Evolutionary conservation across 2,329 filamentous ascomycete species (phyloP).

Genomic region (Botrytis galanthina): DNA sequence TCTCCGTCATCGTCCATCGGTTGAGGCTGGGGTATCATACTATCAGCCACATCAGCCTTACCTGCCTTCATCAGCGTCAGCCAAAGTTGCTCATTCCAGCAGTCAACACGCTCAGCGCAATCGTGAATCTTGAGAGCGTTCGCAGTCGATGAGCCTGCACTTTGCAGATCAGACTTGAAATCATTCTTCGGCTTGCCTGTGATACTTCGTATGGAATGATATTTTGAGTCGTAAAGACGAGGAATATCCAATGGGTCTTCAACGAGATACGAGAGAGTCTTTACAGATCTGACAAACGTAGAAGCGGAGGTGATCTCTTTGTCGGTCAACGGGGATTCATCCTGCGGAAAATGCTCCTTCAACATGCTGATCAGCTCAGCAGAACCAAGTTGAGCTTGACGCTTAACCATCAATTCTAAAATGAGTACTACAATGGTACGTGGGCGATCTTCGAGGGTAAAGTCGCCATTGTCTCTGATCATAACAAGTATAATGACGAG

Average conservation of each 20-base stretch:
- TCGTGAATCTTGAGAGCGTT: neutral
- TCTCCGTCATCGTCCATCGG: too few species aligned
- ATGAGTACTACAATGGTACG: too few species aligned
- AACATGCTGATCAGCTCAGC: neutral
- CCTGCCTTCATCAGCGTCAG: neutral
- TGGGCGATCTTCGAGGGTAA: neutral
- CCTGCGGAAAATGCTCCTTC: neutral
- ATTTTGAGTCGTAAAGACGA: neutral
- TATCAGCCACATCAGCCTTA: neutral
- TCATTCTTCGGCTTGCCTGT: neutral
- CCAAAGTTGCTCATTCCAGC: constrained; percentile 3
- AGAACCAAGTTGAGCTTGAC: too few species aligned
- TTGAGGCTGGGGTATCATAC: too few species aligned
- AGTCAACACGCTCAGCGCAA: neutral
- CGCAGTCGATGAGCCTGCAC: neutral
- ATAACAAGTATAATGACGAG: neutral
- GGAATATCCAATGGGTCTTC: neutral
- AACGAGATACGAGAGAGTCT: neutral
- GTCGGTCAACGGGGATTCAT: neutral
- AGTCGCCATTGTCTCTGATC: neutral
- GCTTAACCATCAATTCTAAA: too few species aligned
- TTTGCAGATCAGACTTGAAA: neutral
- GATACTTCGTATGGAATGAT: neutral
- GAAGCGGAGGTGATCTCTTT: too few species aligned
- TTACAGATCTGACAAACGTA: neutral